Percentiles rank a stretch among this genome's conserved stretches.
phyloP scores from a whole-genome alignment of 73 alveolate genomes.

The Uronychia setigera region DNA sequence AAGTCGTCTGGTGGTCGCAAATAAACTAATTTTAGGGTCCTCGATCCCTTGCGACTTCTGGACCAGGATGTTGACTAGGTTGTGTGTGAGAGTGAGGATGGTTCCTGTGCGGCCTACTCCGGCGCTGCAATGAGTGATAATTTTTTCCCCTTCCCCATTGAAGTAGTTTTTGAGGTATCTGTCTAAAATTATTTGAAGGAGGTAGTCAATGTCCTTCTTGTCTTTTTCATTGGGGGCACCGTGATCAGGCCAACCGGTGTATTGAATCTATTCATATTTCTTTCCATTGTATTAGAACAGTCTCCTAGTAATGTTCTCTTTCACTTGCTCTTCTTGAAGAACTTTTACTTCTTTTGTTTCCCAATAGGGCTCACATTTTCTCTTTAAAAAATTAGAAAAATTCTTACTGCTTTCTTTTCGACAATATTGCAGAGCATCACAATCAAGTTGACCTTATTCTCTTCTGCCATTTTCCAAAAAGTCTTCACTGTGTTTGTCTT shows the following conservation, averaged over 20 bases:
- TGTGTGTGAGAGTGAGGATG: slow-evolving; percentile 50
- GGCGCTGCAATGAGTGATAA: slow-evolving; percentile 91
- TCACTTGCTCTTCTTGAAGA: slow-evolving; percentile 14
- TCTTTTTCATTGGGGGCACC: slow-evolving; percentile 72
- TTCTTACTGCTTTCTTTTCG: slow-evolving; percentile 66
- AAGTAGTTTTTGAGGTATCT: background rate
- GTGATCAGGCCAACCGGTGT: slow-evolving; percentile 89
- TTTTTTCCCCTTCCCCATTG: slow-evolving; percentile 30
- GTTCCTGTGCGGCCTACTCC: slow-evolving; percentile 96
- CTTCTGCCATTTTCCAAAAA: slow-evolving; percentile 92
- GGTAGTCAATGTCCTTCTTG: slow-evolving; percentile 50
- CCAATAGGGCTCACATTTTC: slow-evolving; percentile 39
- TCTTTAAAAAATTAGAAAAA: slow-evolving; percentile 54
- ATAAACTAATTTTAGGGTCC: slow-evolving; percentile 57
- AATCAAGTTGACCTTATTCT: slow-evolving; percentile 70
- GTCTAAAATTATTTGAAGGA: slow-evolving; percentile 41
- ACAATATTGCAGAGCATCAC: slow-evolving; percentile 74
- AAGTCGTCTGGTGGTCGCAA: slow-evolving; percentile 77
- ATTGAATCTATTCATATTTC: slow-evolving; percentile 52
- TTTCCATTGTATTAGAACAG: background rate
- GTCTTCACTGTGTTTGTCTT: slow-evolving; percentile 72
- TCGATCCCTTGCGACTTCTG: slow-evolving; percentile 10
- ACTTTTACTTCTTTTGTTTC: slow-evolving; percentile 34
- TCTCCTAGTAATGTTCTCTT: slow-evolving; percentile 26
- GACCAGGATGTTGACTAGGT: slow-evolving; percentile 8